Conservation (phyloP, 768 basidiomycete species). For the Leccinum incarnatum region DNA sequence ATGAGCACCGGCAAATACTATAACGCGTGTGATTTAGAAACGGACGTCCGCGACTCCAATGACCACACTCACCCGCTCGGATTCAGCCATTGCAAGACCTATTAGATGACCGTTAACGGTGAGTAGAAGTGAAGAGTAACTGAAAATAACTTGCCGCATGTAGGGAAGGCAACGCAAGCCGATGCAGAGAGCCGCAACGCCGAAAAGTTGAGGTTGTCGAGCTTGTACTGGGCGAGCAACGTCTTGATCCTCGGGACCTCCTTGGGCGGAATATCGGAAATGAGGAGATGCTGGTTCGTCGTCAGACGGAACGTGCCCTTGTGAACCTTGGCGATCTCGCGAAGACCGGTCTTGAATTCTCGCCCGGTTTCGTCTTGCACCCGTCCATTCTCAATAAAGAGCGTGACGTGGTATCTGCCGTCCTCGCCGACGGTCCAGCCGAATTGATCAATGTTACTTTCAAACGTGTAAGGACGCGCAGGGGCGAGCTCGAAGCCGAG, state of each 20-base stretch:
- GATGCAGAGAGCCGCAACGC: constrained; percentile 86
- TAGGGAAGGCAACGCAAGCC: constrained; percentile 97
- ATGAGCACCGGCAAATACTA: constrained; percentile 91
- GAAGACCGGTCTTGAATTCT: constrained; percentile 89
- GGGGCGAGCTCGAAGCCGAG: constrained; percentile 77
- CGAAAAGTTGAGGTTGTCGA: constrained; percentile 81
- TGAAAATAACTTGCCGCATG: constrained; percentile 57
- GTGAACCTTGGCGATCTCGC: constrained; percentile 91
- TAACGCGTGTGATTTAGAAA: constrained; percentile 37
- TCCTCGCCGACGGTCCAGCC: constrained; percentile 90
- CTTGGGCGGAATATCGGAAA: constrained; percentile 75
- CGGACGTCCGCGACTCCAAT: constrained; percentile 2
- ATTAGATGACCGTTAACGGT: constrained; percentile 13
- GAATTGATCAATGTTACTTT: constrained; percentile 89
- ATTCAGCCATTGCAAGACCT: constrained; percentile 78
- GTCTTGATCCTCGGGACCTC: constrained; percentile 77
- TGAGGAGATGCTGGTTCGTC: constrained; percentile 89
- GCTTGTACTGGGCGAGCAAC: constrained; percentile 78
- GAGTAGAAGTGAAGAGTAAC: neutral
- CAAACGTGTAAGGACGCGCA: constrained; percentile 75
- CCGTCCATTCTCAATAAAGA: constrained; percentile 97
- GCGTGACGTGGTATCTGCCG: constrained; percentile 86
- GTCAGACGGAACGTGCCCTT: constrained; percentile 93
- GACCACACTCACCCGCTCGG: constrained; percentile 51
- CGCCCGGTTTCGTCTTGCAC: constrained; percentile 90